These are phyloP conservation scores for Mycena rebaudengoi DNA, from an alignment of 768 basidiomycete species.

Conservation along the genomic window DNA sequence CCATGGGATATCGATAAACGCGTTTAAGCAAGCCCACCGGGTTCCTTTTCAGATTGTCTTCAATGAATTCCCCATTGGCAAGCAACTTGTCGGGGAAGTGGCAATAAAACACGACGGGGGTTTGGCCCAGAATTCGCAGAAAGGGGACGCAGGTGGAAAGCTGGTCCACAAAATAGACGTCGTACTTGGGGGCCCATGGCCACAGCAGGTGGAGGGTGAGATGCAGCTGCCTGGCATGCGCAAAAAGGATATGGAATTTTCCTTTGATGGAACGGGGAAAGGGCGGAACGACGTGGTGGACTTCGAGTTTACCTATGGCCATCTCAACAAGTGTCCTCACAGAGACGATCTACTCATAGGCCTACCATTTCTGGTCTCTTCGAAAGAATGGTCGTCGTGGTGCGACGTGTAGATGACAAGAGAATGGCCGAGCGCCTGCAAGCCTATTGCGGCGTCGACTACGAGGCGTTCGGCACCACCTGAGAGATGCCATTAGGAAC, in stretches of 20 bases:
- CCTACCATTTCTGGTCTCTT: slow-evolving; percentile 91
- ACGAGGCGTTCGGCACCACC: slow-evolving; percentile 96
- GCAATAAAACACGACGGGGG: slow-evolving; percentile 95
- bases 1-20: slow-evolving; percentile 89
- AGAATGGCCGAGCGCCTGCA: slow-evolving; percentile 84
- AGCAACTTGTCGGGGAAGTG: slow-evolving; percentile 98
- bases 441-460: slow-evolving; percentile 91
- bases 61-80: slow-evolving; percentile 72
- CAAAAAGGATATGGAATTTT: slow-evolving; percentile 88
- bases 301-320: slow-evolving; percentile 76
- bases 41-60: slow-evolving; percentile 55
- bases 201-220: slow-evolving; percentile 73
- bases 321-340: not conserved
- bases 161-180: slow-evolving; percentile 95
- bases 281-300: slow-evolving; percentile 76
- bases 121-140: slow-evolving; percentile 68
- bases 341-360: not conserved
- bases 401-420: slow-evolving; percentile 95
- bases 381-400: slow-evolving; percentile 91
- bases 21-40: slow-evolving; percentile 65
- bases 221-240: slow-evolving; percentile 89
- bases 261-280: slow-evolving; percentile 84
- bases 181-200: slow-evolving; percentile 60
- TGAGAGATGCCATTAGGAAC: slow-evolving; percentile 40
- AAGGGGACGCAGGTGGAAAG: slow-evolving; percentile 92